Conservation (phyloP, 108 stramenopile genomes). For the Nitzschia sp. region DNA sequence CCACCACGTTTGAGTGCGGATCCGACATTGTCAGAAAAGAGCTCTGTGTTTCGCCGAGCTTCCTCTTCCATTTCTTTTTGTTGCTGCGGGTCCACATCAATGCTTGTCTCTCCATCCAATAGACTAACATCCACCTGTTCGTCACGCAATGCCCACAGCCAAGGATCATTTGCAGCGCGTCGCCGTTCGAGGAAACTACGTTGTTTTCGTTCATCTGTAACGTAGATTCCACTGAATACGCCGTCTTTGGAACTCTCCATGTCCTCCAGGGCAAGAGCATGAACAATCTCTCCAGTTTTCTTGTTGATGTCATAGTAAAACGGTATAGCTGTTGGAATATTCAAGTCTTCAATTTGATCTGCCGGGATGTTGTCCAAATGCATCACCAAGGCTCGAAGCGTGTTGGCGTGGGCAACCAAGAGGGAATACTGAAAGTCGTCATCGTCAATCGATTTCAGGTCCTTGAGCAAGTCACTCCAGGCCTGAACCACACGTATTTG, state of each 20-base stretch:
- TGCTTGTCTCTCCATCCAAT: no score
- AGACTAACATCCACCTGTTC: no score
- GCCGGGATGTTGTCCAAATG: constrained; percentile 50
- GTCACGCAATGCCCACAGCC: no score
- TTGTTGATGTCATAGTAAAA: constrained; percentile 50
- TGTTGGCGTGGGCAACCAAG: constrained; percentile 85
- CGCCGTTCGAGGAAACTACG: constrained; percentile 46
- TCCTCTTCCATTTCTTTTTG: no score
- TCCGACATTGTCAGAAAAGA: no score
- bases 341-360: constrained; percentile 50
- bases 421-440: constrained; percentile 52
- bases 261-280: not conserved
- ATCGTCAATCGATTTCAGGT: constrained; percentile 57
- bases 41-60: no score
- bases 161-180: constrained; percentile 43
- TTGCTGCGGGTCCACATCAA: no score
- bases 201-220: constrained; percentile 49
- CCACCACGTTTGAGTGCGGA: no score
- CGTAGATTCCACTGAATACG: constrained; percentile 44
- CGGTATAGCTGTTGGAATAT: constrained; percentile 68
- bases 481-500: constrained; percentile 64
- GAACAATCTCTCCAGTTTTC: constrained; percentile 23
- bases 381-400: constrained; percentile 56
- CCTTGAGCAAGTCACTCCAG: constrained; percentile 63
- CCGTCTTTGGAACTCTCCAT: no score